phyloP scores from a whole-genome alignment of 2,329 filamentous ascomycete genomes.

The Exophiala aquamarina region DNA sequence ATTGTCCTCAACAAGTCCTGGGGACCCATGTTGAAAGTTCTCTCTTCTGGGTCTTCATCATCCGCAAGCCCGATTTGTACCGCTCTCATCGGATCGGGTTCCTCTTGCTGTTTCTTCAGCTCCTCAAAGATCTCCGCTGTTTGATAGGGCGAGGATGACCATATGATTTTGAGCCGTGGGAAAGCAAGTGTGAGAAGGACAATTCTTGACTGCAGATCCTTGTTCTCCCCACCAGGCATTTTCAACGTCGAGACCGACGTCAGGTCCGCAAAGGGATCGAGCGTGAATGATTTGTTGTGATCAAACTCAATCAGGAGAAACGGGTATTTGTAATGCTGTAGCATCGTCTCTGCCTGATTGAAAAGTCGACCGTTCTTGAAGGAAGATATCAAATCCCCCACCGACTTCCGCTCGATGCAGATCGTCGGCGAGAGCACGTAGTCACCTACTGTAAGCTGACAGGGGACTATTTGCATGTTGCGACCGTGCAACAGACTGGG shows the following conservation, averaged over 20 bases:
- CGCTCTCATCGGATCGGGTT: constrained; percentile 86
- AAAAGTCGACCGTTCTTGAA: constrained; percentile 91
- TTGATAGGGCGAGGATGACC: constrained; percentile 90
- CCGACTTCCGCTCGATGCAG: constrained; percentile 90
- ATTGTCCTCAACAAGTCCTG: constrained; percentile 87
- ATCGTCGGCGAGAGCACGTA: constrained; percentile 91
- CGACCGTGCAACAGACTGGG: constrained; percentile 89
- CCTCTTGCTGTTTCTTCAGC: constrained; percentile 82
- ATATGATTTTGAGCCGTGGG: constrained; percentile 84
- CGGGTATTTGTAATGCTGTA: constrained; percentile 82
- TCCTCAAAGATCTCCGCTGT: constrained; percentile 96
- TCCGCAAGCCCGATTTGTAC: constrained; percentile 73
- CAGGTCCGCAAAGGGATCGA: constrained; percentile 69
- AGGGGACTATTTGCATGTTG: constrained; percentile 84
- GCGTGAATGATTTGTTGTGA: constrained; percentile 93
- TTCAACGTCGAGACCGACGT: constrained; percentile 64
- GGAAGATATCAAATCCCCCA: constrained; percentile 86
- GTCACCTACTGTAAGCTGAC: constrained; percentile 94
- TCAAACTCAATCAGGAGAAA: constrained; percentile 98
- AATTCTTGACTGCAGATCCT: constrained; percentile 86
- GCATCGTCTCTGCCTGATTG: constrained; percentile 90
- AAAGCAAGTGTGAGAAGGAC: constrained; percentile 92
- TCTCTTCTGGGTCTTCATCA: constrained; percentile 59
- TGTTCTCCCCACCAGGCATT: constrained; percentile 59
- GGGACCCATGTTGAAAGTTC: constrained; percentile 77